Evolutionary conservation across 2,329 filamentous ascomycete genomes (phyloP), one percentile per base, ranked within the genome.

Genomic region (Aspergillus tamarii): DNA sequence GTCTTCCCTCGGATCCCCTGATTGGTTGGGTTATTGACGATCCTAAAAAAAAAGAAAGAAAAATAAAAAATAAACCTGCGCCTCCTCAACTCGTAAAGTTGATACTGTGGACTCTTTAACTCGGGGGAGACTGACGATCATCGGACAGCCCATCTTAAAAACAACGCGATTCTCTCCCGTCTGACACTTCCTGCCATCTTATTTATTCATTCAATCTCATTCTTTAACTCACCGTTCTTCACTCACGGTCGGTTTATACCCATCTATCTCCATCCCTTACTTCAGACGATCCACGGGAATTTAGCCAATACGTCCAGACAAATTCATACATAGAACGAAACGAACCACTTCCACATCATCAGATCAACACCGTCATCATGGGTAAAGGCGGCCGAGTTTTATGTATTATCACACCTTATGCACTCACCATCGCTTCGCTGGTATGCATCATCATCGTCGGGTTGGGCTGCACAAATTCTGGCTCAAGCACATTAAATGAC

Each of bases 351-450:
- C 12, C 6, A 23, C 43, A 30, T 12, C 48, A 52, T 10, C 39
- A 58, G 8, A 52, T 14, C 39, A 58, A 14, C 57, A 59, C 36
- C 45, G 62, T 59, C 70, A 74, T 41, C 72, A 91, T 91, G 89
- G 88, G 88, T 67, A 89, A 90, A 81, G 84, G 87, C 74, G 94
- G 92, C 70, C 88, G 94, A 75, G 88, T 94, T 73, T 83, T 91
- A 77, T 97, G 93, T 81, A 95, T 98, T 80, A 87, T 91, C 80
- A 83, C 93, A 83, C 94, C 94, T 65, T 93, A 97, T 81, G 83
- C 87, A 68, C 86, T 97, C 74, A 94, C 92, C 23, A 81, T 95
- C 72, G 91, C 86, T 67, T 90, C 91, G 64, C 84, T 97, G 72
- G 81, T 95, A 72, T 91, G 90, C 70, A 78, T 89, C 60, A 72